These are phyloP conservation scores for Fusarium sp. DNA, from an alignment of 2,329 filamentous ascomycete genomes.

Conservation along the genomic window DNA sequence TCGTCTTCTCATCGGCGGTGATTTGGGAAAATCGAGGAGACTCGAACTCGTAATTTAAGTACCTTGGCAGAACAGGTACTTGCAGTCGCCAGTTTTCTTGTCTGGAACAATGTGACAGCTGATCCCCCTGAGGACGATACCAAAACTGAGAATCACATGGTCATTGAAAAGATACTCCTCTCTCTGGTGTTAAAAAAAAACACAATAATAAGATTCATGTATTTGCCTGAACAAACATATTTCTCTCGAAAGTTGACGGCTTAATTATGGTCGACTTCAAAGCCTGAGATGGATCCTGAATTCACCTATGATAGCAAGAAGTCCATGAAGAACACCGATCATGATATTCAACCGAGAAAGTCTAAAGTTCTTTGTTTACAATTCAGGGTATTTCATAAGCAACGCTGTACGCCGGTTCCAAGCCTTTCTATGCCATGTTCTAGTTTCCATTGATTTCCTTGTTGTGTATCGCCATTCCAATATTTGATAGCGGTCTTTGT, in stretches of 20 bases:
- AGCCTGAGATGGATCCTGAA: background rate
- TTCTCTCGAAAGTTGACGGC: background rate
- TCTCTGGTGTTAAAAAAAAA: too few relatives aligned
- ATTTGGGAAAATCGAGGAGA: too few relatives aligned
- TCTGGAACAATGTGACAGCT: slow-evolving; percentile 9
- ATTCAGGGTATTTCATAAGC: slow-evolving; percentile 14
- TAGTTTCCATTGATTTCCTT: background rate
- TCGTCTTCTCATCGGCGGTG: background rate
- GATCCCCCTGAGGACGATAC: background rate
- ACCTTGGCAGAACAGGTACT: slow-evolving; percentile 2
- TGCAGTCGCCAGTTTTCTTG: background rate
- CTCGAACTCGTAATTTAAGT: background rate
- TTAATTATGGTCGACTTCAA: background rate
- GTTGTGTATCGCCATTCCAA: background rate
- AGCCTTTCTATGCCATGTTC: background rate
- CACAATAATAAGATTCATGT: background rate
- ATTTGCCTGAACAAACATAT: background rate
- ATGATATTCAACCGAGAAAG: background rate
- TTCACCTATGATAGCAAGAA: background rate
- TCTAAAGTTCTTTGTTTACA: background rate
- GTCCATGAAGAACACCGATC: background rate
- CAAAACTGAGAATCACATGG: background rate
- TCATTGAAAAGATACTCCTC: too few relatives aligned
- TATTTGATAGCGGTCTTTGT: background rate
- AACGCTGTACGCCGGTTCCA: background rate